phyloP scores from a whole-genome alignment of 2,329 filamentous ascomycete genomes.

The Ophiosphaerella herpotricha region DNA sequence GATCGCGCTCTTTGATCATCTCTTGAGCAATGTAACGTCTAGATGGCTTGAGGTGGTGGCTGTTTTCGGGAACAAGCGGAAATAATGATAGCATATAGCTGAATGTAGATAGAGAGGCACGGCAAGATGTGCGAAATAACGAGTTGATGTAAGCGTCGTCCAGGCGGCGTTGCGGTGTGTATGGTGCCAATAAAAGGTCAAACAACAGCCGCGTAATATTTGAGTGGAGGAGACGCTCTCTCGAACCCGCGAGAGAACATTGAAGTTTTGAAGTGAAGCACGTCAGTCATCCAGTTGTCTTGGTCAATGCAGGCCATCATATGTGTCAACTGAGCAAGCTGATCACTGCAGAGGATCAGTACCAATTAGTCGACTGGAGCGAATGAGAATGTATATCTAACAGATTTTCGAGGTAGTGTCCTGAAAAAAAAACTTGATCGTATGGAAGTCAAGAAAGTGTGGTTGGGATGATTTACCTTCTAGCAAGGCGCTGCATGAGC shows the following conservation, averaged over 20 bases:
- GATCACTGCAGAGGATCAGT: conserved; percentile 18
- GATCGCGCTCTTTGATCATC: too few species aligned
- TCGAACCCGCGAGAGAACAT: conserved; percentile 11
- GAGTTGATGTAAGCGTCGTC: not conserved
- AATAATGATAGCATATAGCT: conserved; percentile 1
- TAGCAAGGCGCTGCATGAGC: conserved; percentile 23
- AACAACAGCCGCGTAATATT: conserved; percentile 11
- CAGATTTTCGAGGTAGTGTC: not conserved
- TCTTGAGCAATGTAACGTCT: too few species aligned
- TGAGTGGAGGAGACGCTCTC: conserved; percentile 1
- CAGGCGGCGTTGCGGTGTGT: not conserved
- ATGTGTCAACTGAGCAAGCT: conserved; percentile 20
- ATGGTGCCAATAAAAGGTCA: not conserved
- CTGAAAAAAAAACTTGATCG: not conserved
- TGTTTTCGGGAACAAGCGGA: conserved; percentile 11
- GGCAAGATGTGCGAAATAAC: not conserved
- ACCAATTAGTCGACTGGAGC: not conserved
- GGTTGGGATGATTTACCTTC: conserved; percentile 6
- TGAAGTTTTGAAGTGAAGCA: conserved; percentile 20
- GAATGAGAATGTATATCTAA: not conserved
- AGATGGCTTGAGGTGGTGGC: too few species aligned
- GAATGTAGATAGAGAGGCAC: not conserved
- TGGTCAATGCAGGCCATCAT: conserved; percentile 20
- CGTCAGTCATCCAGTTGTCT: conserved; percentile 23
- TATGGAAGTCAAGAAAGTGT: not conserved